Evolutionary conservation across 768 basidiomycete species (phyloP).

Genomic region (Amanita rubescens): DNA sequence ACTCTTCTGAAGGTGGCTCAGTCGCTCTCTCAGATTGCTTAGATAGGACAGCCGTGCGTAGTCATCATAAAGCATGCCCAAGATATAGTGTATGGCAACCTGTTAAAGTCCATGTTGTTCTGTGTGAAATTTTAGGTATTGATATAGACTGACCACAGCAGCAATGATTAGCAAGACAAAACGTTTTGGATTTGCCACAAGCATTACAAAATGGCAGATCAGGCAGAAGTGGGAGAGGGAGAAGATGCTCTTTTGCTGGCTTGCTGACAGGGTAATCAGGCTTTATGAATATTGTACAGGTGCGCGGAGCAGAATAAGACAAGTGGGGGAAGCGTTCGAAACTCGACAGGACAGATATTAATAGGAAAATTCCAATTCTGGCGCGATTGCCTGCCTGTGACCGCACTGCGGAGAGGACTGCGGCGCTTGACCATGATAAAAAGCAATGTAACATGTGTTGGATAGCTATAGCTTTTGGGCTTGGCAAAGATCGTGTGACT

Average conservation of each 20-base stretch:
- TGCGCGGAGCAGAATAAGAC: constrained; percentile 14
- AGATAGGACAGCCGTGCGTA: constrained; percentile 41
- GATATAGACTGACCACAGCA: constrained; percentile 33
- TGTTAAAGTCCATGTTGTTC: constrained; percentile 16
- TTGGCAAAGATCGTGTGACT: no score
- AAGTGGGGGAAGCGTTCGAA: constrained; percentile 7
- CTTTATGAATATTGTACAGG: background rate
- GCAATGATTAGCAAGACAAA: constrained; percentile 43
- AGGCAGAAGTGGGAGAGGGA: constrained; percentile 12
- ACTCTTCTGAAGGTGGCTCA: constrained; percentile 3
- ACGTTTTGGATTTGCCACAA: constrained; percentile 48
- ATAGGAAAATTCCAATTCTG: background rate
- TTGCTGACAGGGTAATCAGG: background rate
- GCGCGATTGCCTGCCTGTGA: background rate
- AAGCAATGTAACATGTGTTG: no score
- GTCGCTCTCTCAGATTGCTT: constrained; percentile 26
- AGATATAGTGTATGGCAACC: constrained; percentile 50
- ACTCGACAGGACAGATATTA: background rate
- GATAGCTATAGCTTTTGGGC: no score
- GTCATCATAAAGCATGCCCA: constrained; percentile 42
- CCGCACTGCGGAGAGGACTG: no score
- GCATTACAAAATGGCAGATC: constrained; percentile 13
- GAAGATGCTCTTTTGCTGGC: background rate
- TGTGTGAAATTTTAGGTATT: background rate
- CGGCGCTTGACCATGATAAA: no score